These are phyloP conservation scores for Nothophytophthora sp. DNA, from an alignment of 352 stramenopile genomes.

Conservation along the genomic window DNA sequence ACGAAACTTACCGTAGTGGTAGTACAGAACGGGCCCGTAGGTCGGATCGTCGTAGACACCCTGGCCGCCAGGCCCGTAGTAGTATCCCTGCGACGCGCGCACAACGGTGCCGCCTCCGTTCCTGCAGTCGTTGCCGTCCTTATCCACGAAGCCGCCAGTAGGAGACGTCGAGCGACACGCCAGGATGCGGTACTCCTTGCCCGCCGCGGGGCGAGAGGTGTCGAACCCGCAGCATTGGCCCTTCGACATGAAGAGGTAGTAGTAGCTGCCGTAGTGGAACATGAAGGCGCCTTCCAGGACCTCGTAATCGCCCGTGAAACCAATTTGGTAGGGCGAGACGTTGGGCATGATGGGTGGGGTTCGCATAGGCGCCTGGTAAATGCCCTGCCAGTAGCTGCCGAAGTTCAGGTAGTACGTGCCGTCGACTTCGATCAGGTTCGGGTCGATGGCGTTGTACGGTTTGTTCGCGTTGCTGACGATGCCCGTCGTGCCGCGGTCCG, in stretches of 20 bases:
- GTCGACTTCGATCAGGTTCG: conserved; percentile 34
- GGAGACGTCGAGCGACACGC: conserved; percentile 37
- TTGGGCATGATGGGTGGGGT: conserved; percentile 17
- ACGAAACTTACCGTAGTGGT: conserved; percentile 54
- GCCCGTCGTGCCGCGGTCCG: conserved; percentile 30
- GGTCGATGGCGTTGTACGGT: conserved; percentile 53
- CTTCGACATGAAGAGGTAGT: conserved; percentile 54
- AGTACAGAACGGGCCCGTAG: conserved; percentile 48
- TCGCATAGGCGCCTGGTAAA: conserved; percentile 25
- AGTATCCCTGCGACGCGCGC: conserved; percentile 35
- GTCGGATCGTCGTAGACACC: conserved; percentile 46
- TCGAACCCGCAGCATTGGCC: conserved; percentile 42
- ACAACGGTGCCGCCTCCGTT: conserved; percentile 40
- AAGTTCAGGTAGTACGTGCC: conserved; percentile 38
- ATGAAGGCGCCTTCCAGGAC: conserved; percentile 37
- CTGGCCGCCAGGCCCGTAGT: conserved; percentile 45
- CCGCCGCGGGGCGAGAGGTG: conserved; percentile 18
- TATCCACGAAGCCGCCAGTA: conserved; percentile 38
- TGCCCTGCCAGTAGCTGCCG: conserved; percentile 39
- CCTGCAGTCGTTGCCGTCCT: conserved; percentile 29
- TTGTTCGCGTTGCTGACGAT: conserved; percentile 27
- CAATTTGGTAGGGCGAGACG: conserved; percentile 15
- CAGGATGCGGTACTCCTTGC: conserved; percentile 52
- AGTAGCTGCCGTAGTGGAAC: conserved; percentile 36
- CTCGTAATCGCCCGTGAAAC: conserved; percentile 30